Base-by-base conservation (phyloP, 2,329 filamentous ascomycete species). In the Ascochyta pisi region DNA sequence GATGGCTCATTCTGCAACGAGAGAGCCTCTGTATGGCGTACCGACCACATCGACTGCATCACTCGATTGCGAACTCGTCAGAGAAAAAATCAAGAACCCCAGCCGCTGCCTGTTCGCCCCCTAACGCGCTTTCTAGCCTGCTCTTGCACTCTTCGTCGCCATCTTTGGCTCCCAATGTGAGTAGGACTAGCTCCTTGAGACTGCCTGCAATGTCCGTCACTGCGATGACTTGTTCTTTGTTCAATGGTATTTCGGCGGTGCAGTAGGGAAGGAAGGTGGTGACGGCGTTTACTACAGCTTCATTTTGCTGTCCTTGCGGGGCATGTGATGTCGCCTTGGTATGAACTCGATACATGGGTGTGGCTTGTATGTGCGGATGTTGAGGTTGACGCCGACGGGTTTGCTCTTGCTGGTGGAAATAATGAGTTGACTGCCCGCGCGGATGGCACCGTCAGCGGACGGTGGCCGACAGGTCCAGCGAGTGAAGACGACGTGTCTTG, bases 121-220 rank as follows among this genome's bases (percentile, higher is more conserved):
- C 74, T 22, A 76, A 51, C 6, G 67, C 63, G 9, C 33, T 26
- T 38, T 62, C 58, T n/a, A 75, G 39, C 34, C 19, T 61, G 23
- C 41, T 51, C 24, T 50, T 45, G 39, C 54, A 49, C 6, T 50
- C 42, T 13, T 40, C 24, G 16, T 62, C 62, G 27, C 69, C 67
- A 8, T 58, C 50, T 9, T 48, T 43, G 19, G 68, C 69, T 3
- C 57, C 29, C 37, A 74, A 52, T 3, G 70, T 67, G 16, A 73
- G 54, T 5, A 70, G 34, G 7, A 66, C 67, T n/a, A 76, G 50
- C 46, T 76, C 74, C 26, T 51, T 62, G 35, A 76, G 47, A 40
- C 64, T 73, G 0, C 68, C 71, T 6, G 63, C 72, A 3, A 73
- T 50, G 34, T 76, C 74, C 29, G 68, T 76, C 33, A 76, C 44